These are phyloP conservation scores for Penicillium decumbens DNA, from an alignment of 2,329 filamentous ascomycete species.

Conservation along the genomic window DNA sequence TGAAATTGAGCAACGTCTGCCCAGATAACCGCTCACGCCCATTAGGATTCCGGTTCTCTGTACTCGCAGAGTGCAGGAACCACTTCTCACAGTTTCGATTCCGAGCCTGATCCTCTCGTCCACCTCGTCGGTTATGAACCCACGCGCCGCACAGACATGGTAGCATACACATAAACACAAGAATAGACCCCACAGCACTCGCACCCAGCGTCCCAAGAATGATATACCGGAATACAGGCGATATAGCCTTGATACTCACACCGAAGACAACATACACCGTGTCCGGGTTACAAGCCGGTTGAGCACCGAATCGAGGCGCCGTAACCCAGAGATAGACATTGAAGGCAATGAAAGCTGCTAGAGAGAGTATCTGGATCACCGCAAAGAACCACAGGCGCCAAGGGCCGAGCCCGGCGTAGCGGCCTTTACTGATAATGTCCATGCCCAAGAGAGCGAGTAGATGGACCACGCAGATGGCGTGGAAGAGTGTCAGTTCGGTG, in stretches of 20 bases:
- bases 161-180: conserved; percentile 12
- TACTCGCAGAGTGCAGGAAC: conserved; percentile 2
- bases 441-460: conserved; percentile 15
- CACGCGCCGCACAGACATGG: conserved; percentile 11
- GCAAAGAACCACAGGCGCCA: conserved; percentile 16
- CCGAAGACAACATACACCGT: conserved; percentile 18
- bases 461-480: conserved; percentile 19
- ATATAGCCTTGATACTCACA: conserved; percentile 13
- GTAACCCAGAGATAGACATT: conserved; percentile 17
- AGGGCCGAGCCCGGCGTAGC: conserved; percentile 14
- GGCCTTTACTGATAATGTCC: conserved; percentile 15
- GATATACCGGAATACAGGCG: conserved; percentile 18
- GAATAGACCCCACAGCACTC: conserved; percentile 4
- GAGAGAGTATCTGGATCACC: conserved; percentile 6
- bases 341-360: conserved; percentile 14
- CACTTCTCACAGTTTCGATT: conserved; percentile 6
- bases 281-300: conserved; percentile 11
- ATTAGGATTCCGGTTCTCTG: not conserved
- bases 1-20: conserved; percentile 7
- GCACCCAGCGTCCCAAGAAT: conserved; percentile 10
- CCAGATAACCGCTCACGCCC: conserved; percentile 2
- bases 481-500: conserved; percentile 17
- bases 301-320: conserved; percentile 15
- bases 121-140: not conserved
- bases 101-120: conserved; percentile 1